Conservation (phyloP, 78 protist species). For the Dictyostelium discoideum region dicty_2.7 NC_007090.3:5414001-5414500, state of each 20-base stretch:
- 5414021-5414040: slow-evolving; percentile 98
- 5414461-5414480: slow-evolving; percentile 95
- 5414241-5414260: slow-evolving; percentile 97
- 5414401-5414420: slow-evolving; percentile 91
- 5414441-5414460: slow-evolving; percentile 90
- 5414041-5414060: slow-evolving; percentile 95
- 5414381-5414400: slow-evolving; percentile 81
- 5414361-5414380: slow-evolving; percentile 89
- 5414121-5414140: slow-evolving; percentile 97
- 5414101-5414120: slow-evolving; percentile 99
- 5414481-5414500: slow-evolving; percentile 98
- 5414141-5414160: slow-evolving; percentile 77
- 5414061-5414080: slow-evolving; percentile 91
- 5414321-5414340: slow-evolving; percentile 59
- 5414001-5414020: slow-evolving; percentile 94
- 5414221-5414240: slow-evolving; percentile 90
- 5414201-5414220: slow-evolving; percentile 96
- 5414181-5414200: slow-evolving; percentile 99
- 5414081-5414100: slow-evolving; percentile 99
- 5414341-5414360: slow-evolving; percentile 86
- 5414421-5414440: slow-evolving; percentile 93
- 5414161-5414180: slow-evolving; percentile 99
- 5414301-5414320: slow-evolving; percentile 87
- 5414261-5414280: slow-evolving; percentile 70
- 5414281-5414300: background rate